Percentiles rank a stretch among this genome's conserved stretches.
Conservation (phyloP, 1,284 basidiomycete genomes). For the Sphagnurus paluster region DNA sequence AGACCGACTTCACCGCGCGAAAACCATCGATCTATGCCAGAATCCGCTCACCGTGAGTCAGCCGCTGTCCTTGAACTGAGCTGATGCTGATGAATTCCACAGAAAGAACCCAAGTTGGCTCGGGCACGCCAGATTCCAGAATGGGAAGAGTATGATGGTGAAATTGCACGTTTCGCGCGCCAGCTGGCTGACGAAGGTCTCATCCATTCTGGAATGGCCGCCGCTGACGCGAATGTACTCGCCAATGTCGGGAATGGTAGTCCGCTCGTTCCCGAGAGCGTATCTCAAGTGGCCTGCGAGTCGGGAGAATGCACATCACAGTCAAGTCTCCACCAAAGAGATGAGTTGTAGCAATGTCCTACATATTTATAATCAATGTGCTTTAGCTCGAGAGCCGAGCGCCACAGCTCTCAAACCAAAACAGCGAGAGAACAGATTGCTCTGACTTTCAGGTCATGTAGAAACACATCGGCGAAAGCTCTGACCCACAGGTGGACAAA, state of each 20-base stretch:
- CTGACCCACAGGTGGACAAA: too few relatives aligned
- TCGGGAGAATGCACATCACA: neutral
- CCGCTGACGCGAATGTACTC: conserved; percentile 74
- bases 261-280: neutral
- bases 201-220: conserved; percentile 64
- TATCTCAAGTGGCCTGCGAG: neutral
- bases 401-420: too few relatives aligned
- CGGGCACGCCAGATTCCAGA: conserved; percentile 95
- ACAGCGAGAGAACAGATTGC: too few relatives aligned
- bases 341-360: conserved; percentile 5
- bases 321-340: conserved; percentile 2
- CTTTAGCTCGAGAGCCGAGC: too few relatives aligned
- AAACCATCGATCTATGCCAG: conserved; percentile 92
- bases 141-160: conserved; percentile 90
- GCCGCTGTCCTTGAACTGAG: neutral
- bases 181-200: conserved; percentile 65
- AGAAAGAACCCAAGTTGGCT: conserved; percentile 96
- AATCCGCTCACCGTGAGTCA: conserved; percentile 82
- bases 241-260: conserved; percentile 43
- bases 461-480: too few relatives aligned
- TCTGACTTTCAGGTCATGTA: too few relatives aligned
- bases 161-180: conserved; percentile 74
- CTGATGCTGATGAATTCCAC: conserved; percentile 12
- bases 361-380: too few relatives aligned
- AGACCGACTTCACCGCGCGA: conserved; percentile 76